Conservation (phyloP, 2,329 filamentous ascomycete genomes). For the Teratosphaeria pseudoeucalypti region DNA sequence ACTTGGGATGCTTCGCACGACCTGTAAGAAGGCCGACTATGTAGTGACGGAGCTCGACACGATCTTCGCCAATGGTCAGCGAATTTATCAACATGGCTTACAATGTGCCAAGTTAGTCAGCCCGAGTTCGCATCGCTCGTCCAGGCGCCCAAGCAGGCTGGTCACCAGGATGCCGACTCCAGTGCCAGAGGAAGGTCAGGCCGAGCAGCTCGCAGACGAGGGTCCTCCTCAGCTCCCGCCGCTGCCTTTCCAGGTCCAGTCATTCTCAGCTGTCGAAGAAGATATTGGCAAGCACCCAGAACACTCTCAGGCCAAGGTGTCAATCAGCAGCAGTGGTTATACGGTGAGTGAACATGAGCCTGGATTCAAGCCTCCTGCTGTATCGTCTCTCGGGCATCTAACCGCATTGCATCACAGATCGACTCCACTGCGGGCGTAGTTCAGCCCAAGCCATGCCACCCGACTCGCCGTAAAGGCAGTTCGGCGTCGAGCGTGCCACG, state of each 20-base stretch:
- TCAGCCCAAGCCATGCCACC: neutral
- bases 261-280: conserved; percentile 14
- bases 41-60: neutral
- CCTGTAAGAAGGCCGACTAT: neutral
- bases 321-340: neutral
- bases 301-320: conserved; percentile 4
- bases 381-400: neutral
- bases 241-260: conserved; percentile 3
- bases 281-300: conserved; percentile 6
- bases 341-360: neutral
- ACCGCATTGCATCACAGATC: neutral
- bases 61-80: neutral
- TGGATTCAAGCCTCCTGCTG: neutral
- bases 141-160: neutral
- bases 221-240: neutral
- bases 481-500: conserved; percentile 10
- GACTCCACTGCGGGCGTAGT: neutral
- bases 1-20: neutral
- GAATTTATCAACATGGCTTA: neutral
- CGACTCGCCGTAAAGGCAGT: neutral
- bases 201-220: neutral
- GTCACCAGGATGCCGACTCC: neutral
- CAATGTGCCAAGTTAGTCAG: neutral
- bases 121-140: neutral
- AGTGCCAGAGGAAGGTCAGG: neutral